A percentile compares a stretch with the other conserved stretches of the same genome.
Conservation (phyloP, 164 flowering plant species). For the Warburgia ugandensis region DNA sequence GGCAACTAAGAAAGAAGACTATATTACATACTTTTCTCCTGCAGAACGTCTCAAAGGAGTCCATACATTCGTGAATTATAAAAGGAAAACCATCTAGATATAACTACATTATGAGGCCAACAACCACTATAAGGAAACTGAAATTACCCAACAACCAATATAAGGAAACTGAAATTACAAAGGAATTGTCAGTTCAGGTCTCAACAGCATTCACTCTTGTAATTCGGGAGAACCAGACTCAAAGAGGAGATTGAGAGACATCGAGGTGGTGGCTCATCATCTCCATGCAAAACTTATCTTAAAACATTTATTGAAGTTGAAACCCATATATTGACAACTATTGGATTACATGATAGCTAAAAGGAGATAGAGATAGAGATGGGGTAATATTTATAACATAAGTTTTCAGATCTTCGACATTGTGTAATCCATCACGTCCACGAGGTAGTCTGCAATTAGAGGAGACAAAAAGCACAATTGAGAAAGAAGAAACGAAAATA, state of each 20-base stretch:
- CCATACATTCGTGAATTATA: too few species aligned
- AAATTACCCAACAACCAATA: too few species aligned
- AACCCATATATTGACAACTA: constrained; percentile 1
- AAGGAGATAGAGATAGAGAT: background rate
- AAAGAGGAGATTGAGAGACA: constrained; percentile 31
- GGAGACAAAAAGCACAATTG: background rate
- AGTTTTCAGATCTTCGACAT: constrained; percentile 62
- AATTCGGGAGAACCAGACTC: too few species aligned
- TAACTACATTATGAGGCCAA: too few species aligned
- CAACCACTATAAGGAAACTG: too few species aligned
- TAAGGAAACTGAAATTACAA: too few species aligned
- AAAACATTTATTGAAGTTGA: constrained; percentile 1
- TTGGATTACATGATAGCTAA: background rate
- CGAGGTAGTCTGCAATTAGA: constrained; percentile 55
- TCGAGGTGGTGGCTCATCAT: constrained; percentile 45
- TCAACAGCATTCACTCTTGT: too few species aligned
- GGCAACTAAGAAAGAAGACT: too few species aligned
- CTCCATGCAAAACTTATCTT: constrained; percentile 8
- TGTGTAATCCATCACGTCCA: constrained; percentile 63
- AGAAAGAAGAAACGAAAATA: background rate
- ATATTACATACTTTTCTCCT: too few species aligned
- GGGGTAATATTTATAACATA: background rate
- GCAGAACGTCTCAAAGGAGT: too few species aligned
- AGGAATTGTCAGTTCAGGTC: too few species aligned
- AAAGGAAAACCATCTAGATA: background rate